Evolutionary conservation across 73 alveolate species (phyloP), one percentile per base, ranked within the genome.

Genomic region (Symbiodinium pilosum): DNA sequence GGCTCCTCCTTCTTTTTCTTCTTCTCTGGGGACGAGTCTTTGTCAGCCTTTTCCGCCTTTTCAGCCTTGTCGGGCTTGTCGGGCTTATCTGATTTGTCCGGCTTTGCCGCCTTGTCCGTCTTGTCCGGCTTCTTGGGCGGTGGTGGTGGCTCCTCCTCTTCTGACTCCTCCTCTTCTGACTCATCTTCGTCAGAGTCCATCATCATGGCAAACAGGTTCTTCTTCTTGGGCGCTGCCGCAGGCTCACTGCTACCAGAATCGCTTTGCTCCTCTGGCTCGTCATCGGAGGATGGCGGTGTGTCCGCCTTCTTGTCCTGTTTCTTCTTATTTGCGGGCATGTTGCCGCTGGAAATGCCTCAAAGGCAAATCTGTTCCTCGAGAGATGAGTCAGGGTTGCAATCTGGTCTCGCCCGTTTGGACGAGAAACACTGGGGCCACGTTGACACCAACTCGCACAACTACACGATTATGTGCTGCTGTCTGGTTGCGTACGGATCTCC

Each of bases 301-400:
- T 40, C 44, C 85, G n/a, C n/a, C n/a, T n/a, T n/a, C n/a, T n/a
- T n/a, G n/a, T 43, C 83, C 41, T 54, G 94, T 64, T 36, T 87
- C 95, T 88, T 88, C 95, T 88, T 88, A 54, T 88, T 88, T 20
- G 95, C 71, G 39, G 95, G 95, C 95, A 88, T 88, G 44, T 88
- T 69, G 95, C 81, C 41, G 81, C 38, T 30, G 54, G n/a, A 59
- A 28, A 4, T 26, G 86, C 87, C 95, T 42, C 47, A 40, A 41
- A 54, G 95, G 95, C 95, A 87, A 59, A 54, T 64, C 86, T 39
- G 42, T 88, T 28, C 26, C 30, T 28, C 14, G 71, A 39, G 75
- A 56, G 40, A 26, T 11, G 44, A 88, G 95, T 64, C 95, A 88
- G 95, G 95, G 95, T 88, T 59, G 86, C 95, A 88, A 51, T 36